Base-by-base conservation (phyloP, 2,329 filamentous ascomycete species). In the Cryphonectria radicalis region DNA sequence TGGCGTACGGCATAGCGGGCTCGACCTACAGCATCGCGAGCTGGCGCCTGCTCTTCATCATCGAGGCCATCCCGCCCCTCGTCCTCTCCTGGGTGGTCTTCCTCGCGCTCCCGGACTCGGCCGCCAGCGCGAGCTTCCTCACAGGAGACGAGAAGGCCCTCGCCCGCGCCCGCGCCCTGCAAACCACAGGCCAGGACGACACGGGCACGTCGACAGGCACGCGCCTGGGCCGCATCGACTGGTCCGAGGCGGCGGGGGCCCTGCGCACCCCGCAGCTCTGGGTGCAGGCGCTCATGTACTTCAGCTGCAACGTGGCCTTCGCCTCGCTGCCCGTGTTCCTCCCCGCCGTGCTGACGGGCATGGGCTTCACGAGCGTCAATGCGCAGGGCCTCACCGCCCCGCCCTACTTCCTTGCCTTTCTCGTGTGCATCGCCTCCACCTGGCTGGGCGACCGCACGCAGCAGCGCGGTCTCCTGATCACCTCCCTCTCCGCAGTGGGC, bases 341-440 rank as follows among this genome's bases (percentile, higher is more conserved):
- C 1, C 90, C 90, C 0, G 87, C 88, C 1, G 90, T 92, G 74
- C 81, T 92, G 19, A 80, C 84, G 65, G 83, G 87, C 69, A 92
- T 94, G 89, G 91, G 92, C 13, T 93, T 91, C 80, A 87, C 86
- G 0, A 82, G 85, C 19, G 86, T 93, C 72, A 84, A 89, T 71
- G 90, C 92, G 0, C 92, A 94, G 79, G 92, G 91, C 0, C 85
- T 94, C 17, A 91, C 90, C 0, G 91, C 91, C 0, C 91, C 91
- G 0, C 91, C 91, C 0, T 93, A 91, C 78, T 88, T 93, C 75
- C 79, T 92, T 22, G 86, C 90, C 1, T 93, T 91, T 77, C 75
- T 92, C 17, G 80, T 89, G 32, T 91, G 89, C 62, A 85, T 93
- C 72, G 75, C 77, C 13, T 88, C 87, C 1, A 89, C 90, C 6